A percentile compares a stretch with the other conserved stretches of the same genome.
Evolutionary conservation across 495 filamentous ascomycete genomes (phyloP).

Genomic region (Penicillium simplicissimum): DNA sequence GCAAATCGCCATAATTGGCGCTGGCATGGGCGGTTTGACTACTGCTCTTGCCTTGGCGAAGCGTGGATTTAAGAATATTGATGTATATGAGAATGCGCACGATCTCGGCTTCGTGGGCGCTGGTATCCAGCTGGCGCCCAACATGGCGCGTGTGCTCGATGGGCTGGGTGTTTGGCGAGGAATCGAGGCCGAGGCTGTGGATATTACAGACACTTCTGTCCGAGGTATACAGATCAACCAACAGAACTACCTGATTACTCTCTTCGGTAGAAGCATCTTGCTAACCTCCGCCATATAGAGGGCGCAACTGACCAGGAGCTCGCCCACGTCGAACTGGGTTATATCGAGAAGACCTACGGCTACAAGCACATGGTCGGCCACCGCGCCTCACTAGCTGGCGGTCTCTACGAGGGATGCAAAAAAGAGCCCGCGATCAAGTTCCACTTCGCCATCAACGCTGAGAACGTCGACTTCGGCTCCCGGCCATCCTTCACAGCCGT

Average conservation of each 20-base stretch:
- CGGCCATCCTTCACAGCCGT: constrained; percentile 56
- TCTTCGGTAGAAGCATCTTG: too few species aligned
- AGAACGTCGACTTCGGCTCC: constrained; percentile 53
- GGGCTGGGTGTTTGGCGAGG: constrained; percentile 65
- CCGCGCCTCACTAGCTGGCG: constrained; percentile 67
- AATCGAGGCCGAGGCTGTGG: constrained; percentile 64
- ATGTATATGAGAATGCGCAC: constrained; percentile 71
- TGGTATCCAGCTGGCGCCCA: constrained; percentile 79
- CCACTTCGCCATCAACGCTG: constrained; percentile 59
- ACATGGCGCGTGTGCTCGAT: constrained; percentile 75
- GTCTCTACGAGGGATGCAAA: constrained; percentile 66
- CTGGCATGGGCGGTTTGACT: constrained; percentile 76
- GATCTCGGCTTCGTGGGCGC: constrained; percentile 80
- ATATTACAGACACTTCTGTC: constrained; percentile 55
- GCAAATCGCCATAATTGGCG: constrained; percentile 47
- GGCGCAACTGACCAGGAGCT: constrained; percentile 68
- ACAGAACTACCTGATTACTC: too few species aligned
- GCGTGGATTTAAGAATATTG: constrained; percentile 69
- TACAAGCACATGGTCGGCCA: constrained; percentile 82
- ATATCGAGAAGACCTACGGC: constrained; percentile 66
- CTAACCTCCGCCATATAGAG: constrained; percentile 42
- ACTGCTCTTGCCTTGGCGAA: constrained; percentile 71
- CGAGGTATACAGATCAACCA: constrained; percentile 36
- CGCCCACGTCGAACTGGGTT: constrained; percentile 65
- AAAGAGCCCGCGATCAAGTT: constrained; percentile 66